A percentile compares a stretch with the other conserved stretches of the same genome.
These are phyloP conservation scores for Penicillium robsamsonii DNA, from an alignment of 495 filamentous ascomycete genomes.

Conservation along the genomic window DNA sequence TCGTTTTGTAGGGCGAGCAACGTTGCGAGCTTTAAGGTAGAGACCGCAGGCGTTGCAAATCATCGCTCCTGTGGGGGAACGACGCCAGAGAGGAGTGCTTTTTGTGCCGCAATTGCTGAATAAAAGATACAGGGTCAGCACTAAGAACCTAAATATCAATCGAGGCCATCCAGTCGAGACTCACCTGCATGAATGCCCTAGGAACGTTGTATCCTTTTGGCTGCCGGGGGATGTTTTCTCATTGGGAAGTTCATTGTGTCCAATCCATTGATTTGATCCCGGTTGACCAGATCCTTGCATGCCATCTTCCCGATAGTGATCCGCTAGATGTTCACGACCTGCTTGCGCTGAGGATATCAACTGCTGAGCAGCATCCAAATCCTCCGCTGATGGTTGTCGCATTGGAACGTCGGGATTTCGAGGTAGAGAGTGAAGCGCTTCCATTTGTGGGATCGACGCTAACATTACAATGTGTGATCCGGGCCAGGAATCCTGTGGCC, in stretches of 20 bases:
- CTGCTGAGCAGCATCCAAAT: constrained; percentile 48
- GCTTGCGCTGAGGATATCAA: constrained; percentile 46
- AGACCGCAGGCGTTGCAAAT: constrained; percentile 98
- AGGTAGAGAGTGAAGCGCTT: constrained; percentile 40
- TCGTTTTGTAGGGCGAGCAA: constrained; percentile 81
- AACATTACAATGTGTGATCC: constrained; percentile 34
- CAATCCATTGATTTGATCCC: constrained; percentile 13
- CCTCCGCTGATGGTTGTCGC: constrained; percentile 46
- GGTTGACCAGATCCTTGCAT: constrained; percentile 12
- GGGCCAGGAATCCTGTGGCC: constrained; percentile 7
- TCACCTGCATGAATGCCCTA: constrained; percentile 58
- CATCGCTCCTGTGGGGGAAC: constrained; percentile 86
- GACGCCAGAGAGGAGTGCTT: constrained; percentile 89
- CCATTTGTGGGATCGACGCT: constrained; percentile 43
- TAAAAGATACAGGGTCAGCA: constrained; percentile 21
- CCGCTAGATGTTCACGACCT: constrained; percentile 39
- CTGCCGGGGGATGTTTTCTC: constrained; percentile 36
- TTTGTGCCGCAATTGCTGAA: constrained; percentile 91
- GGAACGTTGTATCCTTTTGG: constrained; percentile 41
- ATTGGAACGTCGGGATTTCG: constrained; percentile 31
- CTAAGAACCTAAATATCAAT: not conserved
- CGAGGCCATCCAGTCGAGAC: constrained; percentile 9
- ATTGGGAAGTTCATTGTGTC: constrained; percentile 15
- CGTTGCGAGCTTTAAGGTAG: constrained; percentile 90
- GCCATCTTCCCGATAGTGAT: constrained; percentile 27